phyloP scores from a whole-genome alignment of 345 rosid species.

The Conringia planisiliqua region DNA sequence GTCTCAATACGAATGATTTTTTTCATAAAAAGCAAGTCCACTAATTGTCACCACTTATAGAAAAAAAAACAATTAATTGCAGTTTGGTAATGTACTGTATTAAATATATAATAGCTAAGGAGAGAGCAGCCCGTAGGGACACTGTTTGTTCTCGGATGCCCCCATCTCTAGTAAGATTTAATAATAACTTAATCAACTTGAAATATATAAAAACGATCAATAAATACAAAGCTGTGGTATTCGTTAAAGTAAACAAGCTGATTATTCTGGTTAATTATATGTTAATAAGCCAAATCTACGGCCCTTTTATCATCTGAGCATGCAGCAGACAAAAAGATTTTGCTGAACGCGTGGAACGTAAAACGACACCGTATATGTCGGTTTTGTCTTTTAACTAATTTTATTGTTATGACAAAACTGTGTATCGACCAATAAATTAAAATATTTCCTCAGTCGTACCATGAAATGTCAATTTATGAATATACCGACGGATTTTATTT shows the following conservation, averaged over 20 bases:
- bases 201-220: not conserved
- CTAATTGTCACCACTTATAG: constrained; percentile 13
- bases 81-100: constrained; percentile 5
- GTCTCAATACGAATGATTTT: constrained; percentile 12
- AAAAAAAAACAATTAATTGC: not conserved
- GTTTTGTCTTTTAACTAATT: constrained; percentile 21
- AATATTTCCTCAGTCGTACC: constrained; percentile 4
- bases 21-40: constrained; percentile 18
- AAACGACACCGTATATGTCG: constrained; percentile 15
- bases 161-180: not conserved
- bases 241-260: not conserved
- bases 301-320: constrained; percentile 16
- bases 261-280: constrained; percentile 26
- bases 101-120: not conserved
- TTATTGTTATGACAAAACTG: constrained; percentile 22
- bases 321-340: constrained; percentile 23
- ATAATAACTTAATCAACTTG: constrained; percentile 4
- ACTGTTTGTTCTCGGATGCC: constrained; percentile 13
- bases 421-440: constrained; percentile 24
- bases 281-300: constrained; percentile 20
- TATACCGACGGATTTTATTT: constrained; percentile 22
- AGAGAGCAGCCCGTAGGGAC: constrained; percentile 17
- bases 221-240: not conserved
- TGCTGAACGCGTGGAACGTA: constrained; percentile 24
- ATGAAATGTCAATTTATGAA: constrained; percentile 32